Evolutionary conservation across 305 asterid genomes (phyloP).

Genomic region (Plantago coronopus): DNA sequence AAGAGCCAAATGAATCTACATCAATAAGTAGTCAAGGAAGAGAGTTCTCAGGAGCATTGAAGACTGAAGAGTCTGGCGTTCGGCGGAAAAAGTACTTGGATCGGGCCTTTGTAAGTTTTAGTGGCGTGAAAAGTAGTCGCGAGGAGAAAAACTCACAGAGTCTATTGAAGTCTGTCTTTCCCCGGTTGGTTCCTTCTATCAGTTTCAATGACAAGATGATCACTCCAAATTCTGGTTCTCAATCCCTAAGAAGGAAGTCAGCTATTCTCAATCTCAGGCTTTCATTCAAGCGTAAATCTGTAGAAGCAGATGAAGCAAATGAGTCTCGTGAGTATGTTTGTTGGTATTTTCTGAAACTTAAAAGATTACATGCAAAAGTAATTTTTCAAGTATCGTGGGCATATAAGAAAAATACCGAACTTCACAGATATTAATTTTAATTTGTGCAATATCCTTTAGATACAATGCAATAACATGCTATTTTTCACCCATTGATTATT

Average conservation of each 20-base stretch:
- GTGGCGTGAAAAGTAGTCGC: conserved; percentile 32
- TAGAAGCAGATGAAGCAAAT: conserved; percentile 47
- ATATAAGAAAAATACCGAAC: no score
- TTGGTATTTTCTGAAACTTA: not conserved
- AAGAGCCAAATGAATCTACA: conserved; percentile 38
- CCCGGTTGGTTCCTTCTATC: conserved; percentile 48
- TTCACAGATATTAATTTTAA: no score
- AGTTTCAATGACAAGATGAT: conserved; percentile 60
- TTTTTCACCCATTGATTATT: not conserved
- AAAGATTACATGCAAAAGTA: no score
- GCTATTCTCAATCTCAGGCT: conserved; percentile 68
- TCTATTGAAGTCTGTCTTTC: conserved; percentile 53
- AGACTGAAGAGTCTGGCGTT: conserved; percentile 35
- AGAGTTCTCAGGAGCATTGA: conserved; percentile 35
- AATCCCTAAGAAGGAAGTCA: conserved; percentile 53
- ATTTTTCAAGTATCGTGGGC: no score
- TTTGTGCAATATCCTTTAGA: no score
- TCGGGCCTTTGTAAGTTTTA: conserved; percentile 52
- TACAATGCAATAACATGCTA: no score
- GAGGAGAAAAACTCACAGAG: conserved; percentile 44
- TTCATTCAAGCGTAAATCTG: conserved; percentile 62
- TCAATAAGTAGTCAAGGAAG: conserved; percentile 35
- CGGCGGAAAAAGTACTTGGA: conserved; percentile 38
- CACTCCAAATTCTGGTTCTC: conserved; percentile 32
- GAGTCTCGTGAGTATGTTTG: conserved; percentile 43